Evolutionary conservation across 129 eudicot genomes (phyloP), one percentile per base, ranked within the genome.

Genomic region (Ambrosia trifida): DNA sequence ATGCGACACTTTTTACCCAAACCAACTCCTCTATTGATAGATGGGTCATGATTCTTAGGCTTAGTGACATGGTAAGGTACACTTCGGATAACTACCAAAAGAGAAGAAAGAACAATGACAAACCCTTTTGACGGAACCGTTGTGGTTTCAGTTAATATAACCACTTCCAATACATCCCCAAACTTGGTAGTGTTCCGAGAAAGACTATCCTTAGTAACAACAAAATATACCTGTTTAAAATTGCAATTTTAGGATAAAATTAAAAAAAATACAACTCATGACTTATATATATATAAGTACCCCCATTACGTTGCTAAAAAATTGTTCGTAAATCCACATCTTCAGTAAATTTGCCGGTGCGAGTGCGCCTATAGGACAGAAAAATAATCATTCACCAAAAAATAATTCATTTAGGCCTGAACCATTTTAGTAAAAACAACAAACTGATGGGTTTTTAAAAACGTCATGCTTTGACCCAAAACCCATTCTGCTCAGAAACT

Each of bases 61-160:
- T 24, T 24, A 24, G 52, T 47, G 0, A 12, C 11, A 45, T 45
- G 50, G 11, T 53, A 53, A 53, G 61, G 13, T 54, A 54, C 6
- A 54, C 13, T 24, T 24, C 28, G 28, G 0, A 24, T 24, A 24
- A 24, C 28, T 44, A 41, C 68, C 32, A 72, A 59, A 41, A 30
- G 45, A 67, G 32, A 68, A 68, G 61, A 68, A 58, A 47, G 35
- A 69, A 43, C 45, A 65, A 54, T 44, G 13, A 7, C 76, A 52
- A 3, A 89, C 98, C 98, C 98, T 80, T 89, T 93, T 40, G 95
- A 95, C 81, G 76, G 95, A 17, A 95, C 96, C 9, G 95, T 87
- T 64, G 92, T 74, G 4, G 92, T 79, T 56, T 93, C 98, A 69
- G 83, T 85, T 49, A 87, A 70, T 49, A 87, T 89, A 19, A 85